Evolutionary conservation across 441 rosid species (phyloP).

Genomic region (Cnidoscolus chayamansa): DNA sequence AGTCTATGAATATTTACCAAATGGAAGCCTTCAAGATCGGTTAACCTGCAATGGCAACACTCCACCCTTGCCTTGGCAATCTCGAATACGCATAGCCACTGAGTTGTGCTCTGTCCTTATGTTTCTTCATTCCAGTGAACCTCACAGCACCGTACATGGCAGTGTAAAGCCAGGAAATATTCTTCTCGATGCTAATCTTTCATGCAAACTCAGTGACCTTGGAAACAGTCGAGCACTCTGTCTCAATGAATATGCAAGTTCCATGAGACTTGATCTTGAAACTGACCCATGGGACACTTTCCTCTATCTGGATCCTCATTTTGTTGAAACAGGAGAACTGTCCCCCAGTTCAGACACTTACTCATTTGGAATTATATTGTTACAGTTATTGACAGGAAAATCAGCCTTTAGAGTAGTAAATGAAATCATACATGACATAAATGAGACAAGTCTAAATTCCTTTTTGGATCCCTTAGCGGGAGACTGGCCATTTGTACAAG

Average conservation of each 20-base stretch:
- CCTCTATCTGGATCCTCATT: conserved; percentile 76
- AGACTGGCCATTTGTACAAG: conserved; percentile 90
- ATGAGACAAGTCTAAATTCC: conserved; percentile 42
- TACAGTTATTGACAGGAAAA: conserved; percentile 72
- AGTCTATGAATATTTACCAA: conserved; percentile 72
- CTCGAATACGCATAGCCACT: conserved; percentile 60
- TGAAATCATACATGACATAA: conserved; percentile 58
- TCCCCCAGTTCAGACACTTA: conserved; percentile 75
- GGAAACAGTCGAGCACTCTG: conserved; percentile 53
- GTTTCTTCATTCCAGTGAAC: conserved; percentile 75
- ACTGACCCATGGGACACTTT: conserved; percentile 62
- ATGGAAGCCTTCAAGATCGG: conserved; percentile 91
- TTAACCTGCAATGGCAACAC: conserved; percentile 67
- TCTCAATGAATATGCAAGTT: conserved; percentile 28
- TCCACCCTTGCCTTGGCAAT: conserved; percentile 81
- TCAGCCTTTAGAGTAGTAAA: conserved; percentile 48
- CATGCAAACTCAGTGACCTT: conserved; percentile 74
- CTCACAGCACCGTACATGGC: conserved; percentile 75
- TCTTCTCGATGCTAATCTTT: conserved; percentile 66
- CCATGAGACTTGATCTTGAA: conserved; percentile 22
- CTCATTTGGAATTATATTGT: conserved; percentile 75
- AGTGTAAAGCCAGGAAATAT: conserved; percentile 75
- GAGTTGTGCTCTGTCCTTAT: conserved; percentile 76
- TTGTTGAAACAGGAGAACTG: conserved; percentile 63
- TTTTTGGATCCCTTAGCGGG: conserved; percentile 81